Evolutionary conservation across 1,139 yeast species (phyloP).

Genomic region (Kodamaea derodonti): DNA sequence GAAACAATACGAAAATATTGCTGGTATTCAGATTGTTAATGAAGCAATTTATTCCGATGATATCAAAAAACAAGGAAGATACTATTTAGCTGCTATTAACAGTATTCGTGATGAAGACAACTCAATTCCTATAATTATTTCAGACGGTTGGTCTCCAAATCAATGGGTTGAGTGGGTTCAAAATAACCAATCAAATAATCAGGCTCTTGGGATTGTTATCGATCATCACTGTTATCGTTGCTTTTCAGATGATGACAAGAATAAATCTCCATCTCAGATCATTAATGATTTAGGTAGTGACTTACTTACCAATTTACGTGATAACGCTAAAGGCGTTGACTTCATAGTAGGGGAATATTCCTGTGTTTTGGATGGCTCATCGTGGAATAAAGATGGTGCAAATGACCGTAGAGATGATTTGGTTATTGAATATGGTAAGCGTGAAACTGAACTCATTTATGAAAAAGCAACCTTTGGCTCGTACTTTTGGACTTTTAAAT

Average conservation of each 20-base stretch:
- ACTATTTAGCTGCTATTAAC: slow-evolving; percentile 65
- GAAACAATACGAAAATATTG: slow-evolving; percentile 56
- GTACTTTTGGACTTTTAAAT: slow-evolving; percentile 90
- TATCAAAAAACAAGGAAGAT: slow-evolving; percentile 49
- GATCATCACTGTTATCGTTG: slow-evolving; percentile 89
- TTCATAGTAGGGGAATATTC: slow-evolving; percentile 86
- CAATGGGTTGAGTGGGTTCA: slow-evolving; percentile 74
- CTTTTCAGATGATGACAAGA: slow-evolving; percentile 71
- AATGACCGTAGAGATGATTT: slow-evolving; percentile 39
- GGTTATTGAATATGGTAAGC: slow-evolving; percentile 37
- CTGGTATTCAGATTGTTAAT: slow-evolving; percentile 81
- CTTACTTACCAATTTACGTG: slow-evolving; percentile 48
- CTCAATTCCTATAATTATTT: slow-evolving; percentile 67
- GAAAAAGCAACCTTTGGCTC: slow-evolving; percentile 62
- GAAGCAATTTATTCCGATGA: slow-evolving; percentile 67
- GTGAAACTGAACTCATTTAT: slow-evolving; percentile 41
- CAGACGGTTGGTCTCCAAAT: slow-evolving; percentile 93
- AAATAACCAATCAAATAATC: slow-evolving; percentile 32
- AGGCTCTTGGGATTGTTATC: slow-evolving; percentile 58
- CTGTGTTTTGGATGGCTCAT: slow-evolving; percentile 71
- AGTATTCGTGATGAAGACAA: slow-evolving; percentile 55
- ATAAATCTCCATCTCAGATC: slow-evolving; percentile 61
- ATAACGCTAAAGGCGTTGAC: slow-evolving; percentile 54
- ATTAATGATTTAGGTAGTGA: slow-evolving; percentile 53
- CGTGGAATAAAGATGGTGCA: slow-evolving; percentile 61